Conservation (phyloP, 129 eudicot genomes). For the Chrysanthemum lavandulifolium region DNA sequence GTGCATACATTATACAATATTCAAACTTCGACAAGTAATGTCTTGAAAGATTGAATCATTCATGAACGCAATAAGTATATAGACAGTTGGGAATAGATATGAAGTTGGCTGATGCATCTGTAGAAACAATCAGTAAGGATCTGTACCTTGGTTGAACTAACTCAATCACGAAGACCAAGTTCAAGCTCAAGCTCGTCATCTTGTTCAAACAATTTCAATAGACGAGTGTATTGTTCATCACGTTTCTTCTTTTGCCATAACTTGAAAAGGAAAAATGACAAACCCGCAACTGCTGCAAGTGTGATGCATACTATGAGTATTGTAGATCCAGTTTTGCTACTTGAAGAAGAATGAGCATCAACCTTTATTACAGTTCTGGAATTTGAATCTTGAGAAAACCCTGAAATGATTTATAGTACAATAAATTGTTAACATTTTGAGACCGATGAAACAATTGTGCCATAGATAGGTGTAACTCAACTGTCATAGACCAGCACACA, state of each 20-base stretch:
- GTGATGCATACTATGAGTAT: constrained; percentile 50
- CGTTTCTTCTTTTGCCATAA: constrained; percentile 91
- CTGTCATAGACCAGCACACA: too few relatives aligned
- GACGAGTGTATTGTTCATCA: constrained; percentile 89
- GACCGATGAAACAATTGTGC: too few relatives aligned
- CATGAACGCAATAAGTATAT: background rate
- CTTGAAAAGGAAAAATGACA: constrained; percentile 68
- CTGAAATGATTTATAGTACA: constrained; percentile 35
- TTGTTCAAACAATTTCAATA: constrained; percentile 90
- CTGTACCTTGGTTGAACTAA: constrained; percentile 16
- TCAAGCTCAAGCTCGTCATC: constrained; percentile 93
- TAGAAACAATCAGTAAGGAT: background rate
- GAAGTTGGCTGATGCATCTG: constrained; percentile 1
- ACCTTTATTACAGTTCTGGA: constrained; percentile 37
- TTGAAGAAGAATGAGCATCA: constrained; percentile 32
- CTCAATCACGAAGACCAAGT: constrained; percentile 74
- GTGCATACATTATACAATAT: too few relatives aligned
- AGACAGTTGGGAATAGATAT: background rate
- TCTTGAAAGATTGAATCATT: too few relatives aligned
- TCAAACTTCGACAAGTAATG: too few relatives aligned
- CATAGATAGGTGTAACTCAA: too few relatives aligned
- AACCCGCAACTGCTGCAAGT: constrained; percentile 45
- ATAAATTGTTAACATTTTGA: too few relatives aligned
- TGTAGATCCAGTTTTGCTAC: constrained; percentile 50
- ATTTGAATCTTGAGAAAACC: constrained; percentile 56